phyloP scores from a whole-genome alignment of 2,329 filamentous ascomycete species.

The Diplodia scrobiculata region DNA sequence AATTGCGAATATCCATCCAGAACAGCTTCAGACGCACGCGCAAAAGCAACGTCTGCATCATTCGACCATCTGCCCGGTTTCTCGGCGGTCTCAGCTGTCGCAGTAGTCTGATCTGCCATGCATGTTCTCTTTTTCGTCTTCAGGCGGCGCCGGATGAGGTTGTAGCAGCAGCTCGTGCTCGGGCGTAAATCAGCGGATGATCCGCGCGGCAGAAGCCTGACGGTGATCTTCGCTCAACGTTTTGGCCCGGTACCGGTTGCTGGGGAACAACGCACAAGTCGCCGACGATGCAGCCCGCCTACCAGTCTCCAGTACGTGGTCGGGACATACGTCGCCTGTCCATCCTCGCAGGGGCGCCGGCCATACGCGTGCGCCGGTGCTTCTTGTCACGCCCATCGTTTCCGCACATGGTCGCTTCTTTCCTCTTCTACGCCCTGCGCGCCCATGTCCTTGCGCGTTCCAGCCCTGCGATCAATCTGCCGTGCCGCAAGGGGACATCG shows the following conservation, averaged over 20 bases:
- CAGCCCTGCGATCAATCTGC: slow-evolving; percentile 9
- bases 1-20: not conserved
- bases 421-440: not conserved
- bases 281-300: slow-evolving; percentile 3
- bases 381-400: not conserved
- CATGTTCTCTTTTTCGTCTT: not conserved
- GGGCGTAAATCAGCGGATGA: slow-evolving; percentile 22
- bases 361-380: not conserved
- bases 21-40: not conserved
- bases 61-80: not conserved
- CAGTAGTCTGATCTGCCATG: not conserved
- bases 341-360: not conserved
- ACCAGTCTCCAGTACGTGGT: slow-evolving; percentile 20
- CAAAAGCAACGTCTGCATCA: not conserved
- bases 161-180: slow-evolving; percentile 1
- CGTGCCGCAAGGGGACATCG: not conserved
- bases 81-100: not conserved
- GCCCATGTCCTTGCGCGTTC: not conserved
- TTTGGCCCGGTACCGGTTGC: slow-evolving; percentile 3
- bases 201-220: slow-evolving; percentile 19
- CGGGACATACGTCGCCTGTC: slow-evolving; percentile 7
- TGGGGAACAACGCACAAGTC: not conserved
- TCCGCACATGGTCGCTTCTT: not conserved
- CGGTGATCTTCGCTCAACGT: slow-evolving; percentile 23
- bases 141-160: not conserved